Percentiles rank a stretch among this genome's conserved stretches.
Conservation (phyloP, 768 basidiomycete genomes). For the Suillus luteus region DNA sequence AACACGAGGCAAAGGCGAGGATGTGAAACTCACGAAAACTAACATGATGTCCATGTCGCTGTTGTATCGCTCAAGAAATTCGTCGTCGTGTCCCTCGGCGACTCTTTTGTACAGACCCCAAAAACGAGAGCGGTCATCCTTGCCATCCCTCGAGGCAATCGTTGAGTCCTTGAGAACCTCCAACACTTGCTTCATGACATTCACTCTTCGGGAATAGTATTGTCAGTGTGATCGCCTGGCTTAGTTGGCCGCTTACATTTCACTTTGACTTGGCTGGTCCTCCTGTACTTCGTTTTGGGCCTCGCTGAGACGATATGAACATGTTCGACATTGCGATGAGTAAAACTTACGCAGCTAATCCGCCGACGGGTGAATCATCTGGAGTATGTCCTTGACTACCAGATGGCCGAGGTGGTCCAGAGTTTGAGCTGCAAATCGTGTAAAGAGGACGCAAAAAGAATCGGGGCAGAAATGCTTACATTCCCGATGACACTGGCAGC, state of each 20-base stretch:
- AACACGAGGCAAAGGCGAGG: not conserved
- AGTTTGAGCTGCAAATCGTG: too few species aligned
- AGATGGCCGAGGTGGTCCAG: too few species aligned
- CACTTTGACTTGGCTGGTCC: not conserved
- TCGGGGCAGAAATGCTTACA: too few species aligned
- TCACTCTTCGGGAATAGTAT: not conserved
- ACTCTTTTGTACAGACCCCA: slow-evolving; percentile 16
- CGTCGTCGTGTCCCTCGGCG: slow-evolving; percentile 18
- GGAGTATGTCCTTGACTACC: not conserved
- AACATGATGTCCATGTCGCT: slow-evolving; percentile 22
- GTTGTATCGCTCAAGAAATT: slow-evolving; percentile 18
- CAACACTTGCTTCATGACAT: not conserved
- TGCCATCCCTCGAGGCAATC: not conserved
- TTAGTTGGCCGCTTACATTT: not conserved
- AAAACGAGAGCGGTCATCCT: slow-evolving; percentile 8
- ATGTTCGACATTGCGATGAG: not conserved
- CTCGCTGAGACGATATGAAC: not conserved
- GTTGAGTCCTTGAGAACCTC: not conserved
- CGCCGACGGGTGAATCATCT: not conserved
- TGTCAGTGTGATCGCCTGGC: not conserved
- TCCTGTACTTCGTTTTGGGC: not conserved
- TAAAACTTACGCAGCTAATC: not conserved
- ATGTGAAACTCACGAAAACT: slow-evolving; percentile 20
- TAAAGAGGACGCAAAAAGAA: too few species aligned
- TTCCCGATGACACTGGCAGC: not conserved